phyloP scores from a whole-genome alignment of 345 rosid species.

The Tarenaya hassleriana region DNA sequence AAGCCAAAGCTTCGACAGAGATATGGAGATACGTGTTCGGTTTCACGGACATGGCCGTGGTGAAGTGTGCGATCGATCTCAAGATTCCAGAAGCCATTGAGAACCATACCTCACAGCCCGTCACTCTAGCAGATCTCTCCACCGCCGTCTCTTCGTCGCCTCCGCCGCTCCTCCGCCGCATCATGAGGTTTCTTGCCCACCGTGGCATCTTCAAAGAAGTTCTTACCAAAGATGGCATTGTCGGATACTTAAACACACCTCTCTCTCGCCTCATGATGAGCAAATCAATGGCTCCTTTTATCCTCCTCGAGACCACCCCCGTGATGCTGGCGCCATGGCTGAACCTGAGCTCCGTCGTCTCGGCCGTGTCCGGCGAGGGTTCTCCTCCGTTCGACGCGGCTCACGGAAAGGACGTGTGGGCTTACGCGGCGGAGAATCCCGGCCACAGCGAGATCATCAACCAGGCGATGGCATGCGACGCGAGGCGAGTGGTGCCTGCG shows the following conservation, averaged over 20 bases:
- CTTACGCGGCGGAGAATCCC: slow-evolving; percentile 33
- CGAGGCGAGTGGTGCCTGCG: slow-evolving; percentile 39
- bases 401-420: slow-evolving; percentile 49
- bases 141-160: slow-evolving; percentile 40
- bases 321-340: slow-evolving; percentile 61
- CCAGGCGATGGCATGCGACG: slow-evolving; percentile 63
- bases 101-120: slow-evolving; percentile 34
- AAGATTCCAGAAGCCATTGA: slow-evolving; percentile 59
- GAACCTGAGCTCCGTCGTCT: slow-evolving; percentile 37
- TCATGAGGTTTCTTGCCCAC: slow-evolving; percentile 61
- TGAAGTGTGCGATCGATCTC: slow-evolving; percentile 74
- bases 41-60: slow-evolving; percentile 45
- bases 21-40: slow-evolving; percentile 54
- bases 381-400: slow-evolving; percentile 40
- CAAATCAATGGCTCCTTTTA: slow-evolving; percentile 34
- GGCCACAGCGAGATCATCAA: slow-evolving; percentile 35
- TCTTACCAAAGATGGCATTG: slow-evolving; percentile 19
- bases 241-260: slow-evolving; percentile 42
- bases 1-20: slow-evolving; percentile 41
- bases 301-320: slow-evolving; percentile 43
- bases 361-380: not conserved
- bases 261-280: slow-evolving; percentile 48
- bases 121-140: slow-evolving; percentile 47
- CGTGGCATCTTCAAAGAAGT: slow-evolving; percentile 38
- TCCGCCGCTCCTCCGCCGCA: slow-evolving; percentile 44